These are phyloP conservation scores for Ceratonia siliqua DNA, from an alignment of 306 rosid species.

Conservation along the genomic window DNA sequence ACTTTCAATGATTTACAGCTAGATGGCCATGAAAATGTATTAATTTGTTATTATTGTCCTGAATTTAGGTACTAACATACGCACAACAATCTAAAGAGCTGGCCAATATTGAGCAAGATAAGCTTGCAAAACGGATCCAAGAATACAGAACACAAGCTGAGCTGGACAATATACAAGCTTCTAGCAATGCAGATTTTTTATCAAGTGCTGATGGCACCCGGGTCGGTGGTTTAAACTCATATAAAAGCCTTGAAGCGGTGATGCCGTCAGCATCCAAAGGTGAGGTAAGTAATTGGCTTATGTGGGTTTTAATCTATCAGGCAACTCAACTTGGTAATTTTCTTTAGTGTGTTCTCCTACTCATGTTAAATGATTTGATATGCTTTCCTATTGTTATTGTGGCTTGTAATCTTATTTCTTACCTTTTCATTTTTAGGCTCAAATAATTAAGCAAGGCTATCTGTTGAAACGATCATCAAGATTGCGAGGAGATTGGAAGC, in stretches of 20 bases:
- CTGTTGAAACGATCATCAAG: slow-evolving; percentile 85
- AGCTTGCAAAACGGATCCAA: slow-evolving; percentile 96
- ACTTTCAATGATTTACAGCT: slow-evolving; percentile 1
- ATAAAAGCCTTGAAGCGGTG: slow-evolving; percentile 61
- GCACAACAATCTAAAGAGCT: slow-evolving; percentile 95
- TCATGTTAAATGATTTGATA: slow-evolving; percentile 3
- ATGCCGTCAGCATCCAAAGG: slow-evolving; percentile 58
- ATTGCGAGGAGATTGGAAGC: slow-evolving; percentile 90
- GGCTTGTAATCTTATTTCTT: neutral
- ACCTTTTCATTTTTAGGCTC: slow-evolving; percentile 50
- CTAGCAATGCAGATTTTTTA: slow-evolving; percentile 56
- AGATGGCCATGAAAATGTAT: slow-evolving; percentile 1
- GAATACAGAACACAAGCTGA: slow-evolving; percentile 91
- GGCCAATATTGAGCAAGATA: slow-evolving; percentile 92
- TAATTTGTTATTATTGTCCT: slow-evolving; percentile 23
- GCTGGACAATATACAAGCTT: slow-evolving; percentile 64
- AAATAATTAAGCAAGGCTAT: slow-evolving; percentile 85
- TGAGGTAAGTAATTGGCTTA: slow-evolving; percentile 61
- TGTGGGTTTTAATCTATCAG: neutral
- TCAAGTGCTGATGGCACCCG: slow-evolving; percentile 52
- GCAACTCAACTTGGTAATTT: neutral
- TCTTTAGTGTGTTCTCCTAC: slow-evolving; percentile 6
- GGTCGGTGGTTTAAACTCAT: slow-evolving; percentile 59
- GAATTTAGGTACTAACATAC: slow-evolving; percentile 79
- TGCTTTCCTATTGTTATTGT: neutral